phyloP scores from a whole-genome alignment of 352 stramenopile genomes.

The Phytophthora ramorum region DNA sequence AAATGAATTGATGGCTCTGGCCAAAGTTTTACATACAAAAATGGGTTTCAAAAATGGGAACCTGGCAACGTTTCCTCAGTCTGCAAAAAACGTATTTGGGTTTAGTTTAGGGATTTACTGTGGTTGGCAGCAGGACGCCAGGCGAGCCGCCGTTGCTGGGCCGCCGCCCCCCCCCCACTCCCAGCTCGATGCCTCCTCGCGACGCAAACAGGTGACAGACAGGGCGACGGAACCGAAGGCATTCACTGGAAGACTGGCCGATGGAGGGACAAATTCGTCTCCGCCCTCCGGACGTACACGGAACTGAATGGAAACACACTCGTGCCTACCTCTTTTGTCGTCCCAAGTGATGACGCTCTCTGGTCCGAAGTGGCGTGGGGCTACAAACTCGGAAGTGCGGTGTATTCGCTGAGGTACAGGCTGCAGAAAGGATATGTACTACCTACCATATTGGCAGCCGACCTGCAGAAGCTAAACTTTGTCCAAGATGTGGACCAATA shows the following conservation, averaged over 20 bases:
- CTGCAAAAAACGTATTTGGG: too few species aligned
- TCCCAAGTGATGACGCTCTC: slow-evolving; percentile 33
- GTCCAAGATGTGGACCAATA: slow-evolving; percentile 24
- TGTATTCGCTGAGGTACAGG: slow-evolving; percentile 10
- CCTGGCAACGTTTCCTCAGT: too few species aligned
- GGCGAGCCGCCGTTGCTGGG: neutral
- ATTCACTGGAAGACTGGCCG: neutral
- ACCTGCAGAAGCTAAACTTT: slow-evolving; percentile 32
- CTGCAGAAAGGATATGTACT: slow-evolving; percentile 19
- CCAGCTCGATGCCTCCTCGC: neutral
- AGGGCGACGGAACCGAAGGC: neutral
- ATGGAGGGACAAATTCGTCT: neutral
- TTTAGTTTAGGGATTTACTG: neutral
- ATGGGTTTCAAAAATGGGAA: too few species aligned
- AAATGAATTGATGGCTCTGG: neutral
- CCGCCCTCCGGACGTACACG: slow-evolving; percentile 27
- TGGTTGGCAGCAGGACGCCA: neutral
- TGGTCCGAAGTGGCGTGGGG: slow-evolving; percentile 29
- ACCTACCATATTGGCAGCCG: too few species aligned
- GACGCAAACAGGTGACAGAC: neutral
- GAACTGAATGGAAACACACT: slow-evolving; percentile 31
- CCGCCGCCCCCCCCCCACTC: neutral
- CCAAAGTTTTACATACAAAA: neutral
- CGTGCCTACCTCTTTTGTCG: slow-evolving; percentile 33
- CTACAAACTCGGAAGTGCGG: slow-evolving; percentile 29